Evolutionary conservation across 306 rosid species (phyloP).

Genomic region (Castanea mollissima): DNA sequence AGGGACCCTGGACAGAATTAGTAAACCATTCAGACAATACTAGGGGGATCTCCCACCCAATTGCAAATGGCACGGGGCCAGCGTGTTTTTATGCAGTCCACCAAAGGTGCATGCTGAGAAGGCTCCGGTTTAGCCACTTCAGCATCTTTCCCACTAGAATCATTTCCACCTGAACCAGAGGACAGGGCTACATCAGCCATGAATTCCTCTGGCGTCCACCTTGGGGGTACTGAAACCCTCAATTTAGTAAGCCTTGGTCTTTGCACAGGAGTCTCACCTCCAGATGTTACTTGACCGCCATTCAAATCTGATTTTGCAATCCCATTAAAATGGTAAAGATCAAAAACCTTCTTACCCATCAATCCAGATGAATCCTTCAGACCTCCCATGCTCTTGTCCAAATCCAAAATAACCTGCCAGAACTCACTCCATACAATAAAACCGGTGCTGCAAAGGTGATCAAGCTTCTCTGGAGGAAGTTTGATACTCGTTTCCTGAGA

Average conservation of each 20-base stretch:
- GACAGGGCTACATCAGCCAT: constrained; percentile 78
- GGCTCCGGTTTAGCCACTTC: constrained; percentile 79
- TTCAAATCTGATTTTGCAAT: constrained; percentile 93
- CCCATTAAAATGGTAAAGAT: constrained; percentile 91
- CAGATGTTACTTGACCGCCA: constrained; percentile 57
- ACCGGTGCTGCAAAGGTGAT: constrained; percentile 72
- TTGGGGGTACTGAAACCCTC: constrained; percentile 91
- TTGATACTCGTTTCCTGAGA: constrained; percentile 61
- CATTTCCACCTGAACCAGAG: constrained; percentile 50
- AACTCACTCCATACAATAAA: constrained; percentile 97
- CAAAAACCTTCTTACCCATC: constrained; percentile 95
- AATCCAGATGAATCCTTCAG: constrained; percentile 89
- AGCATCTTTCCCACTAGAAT: constrained; percentile 47
- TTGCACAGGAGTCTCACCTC: constrained; percentile 79
- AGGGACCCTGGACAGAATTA: background rate
- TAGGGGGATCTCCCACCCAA: constrained; percentile 93
- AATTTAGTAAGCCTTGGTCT: constrained; percentile 87
- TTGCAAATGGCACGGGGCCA: constrained; percentile 88
- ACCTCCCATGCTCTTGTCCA: constrained; percentile 87
- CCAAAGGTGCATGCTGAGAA: constrained; percentile 90
- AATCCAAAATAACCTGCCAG: constrained; percentile 93
- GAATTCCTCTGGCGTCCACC: constrained; percentile 97
- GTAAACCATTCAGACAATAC: constrained; percentile 64
- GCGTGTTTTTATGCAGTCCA: constrained; percentile 91
- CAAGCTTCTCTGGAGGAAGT: constrained; percentile 70